Conservation (phyloP, 2,329 filamentous ascomycete species). For the Fusarium secorum region DNA sequence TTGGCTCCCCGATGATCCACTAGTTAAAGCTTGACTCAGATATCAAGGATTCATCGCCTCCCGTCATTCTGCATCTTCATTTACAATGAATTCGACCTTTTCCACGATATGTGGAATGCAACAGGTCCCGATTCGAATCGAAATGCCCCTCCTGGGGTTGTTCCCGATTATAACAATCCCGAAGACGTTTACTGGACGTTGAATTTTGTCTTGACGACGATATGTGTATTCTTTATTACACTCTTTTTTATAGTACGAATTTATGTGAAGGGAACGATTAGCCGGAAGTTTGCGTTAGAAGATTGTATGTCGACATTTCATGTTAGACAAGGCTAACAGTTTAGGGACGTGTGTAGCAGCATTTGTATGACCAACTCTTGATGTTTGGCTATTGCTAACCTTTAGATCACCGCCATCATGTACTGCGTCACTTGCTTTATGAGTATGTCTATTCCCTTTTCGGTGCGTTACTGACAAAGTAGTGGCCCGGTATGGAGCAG, state of each 20-base stretch:
- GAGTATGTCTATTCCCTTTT: constrained; percentile 7
- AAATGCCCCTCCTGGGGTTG: constrained; percentile 29
- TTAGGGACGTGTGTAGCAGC: constrained; percentile 30
- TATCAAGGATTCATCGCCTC: background rate
- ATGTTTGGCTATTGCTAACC: background rate
- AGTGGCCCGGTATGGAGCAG: constrained; percentile 33
- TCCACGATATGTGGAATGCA: constrained; percentile 35
- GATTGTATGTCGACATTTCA: constrained; percentile 21
- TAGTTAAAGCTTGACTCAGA: background rate
- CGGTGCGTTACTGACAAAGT: background rate
- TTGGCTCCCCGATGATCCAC: background rate
- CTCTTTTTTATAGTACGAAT: constrained; percentile 26
- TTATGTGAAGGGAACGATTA: constrained; percentile 28
- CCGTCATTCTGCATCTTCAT: background rate
- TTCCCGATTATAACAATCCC: constrained; percentile 24
- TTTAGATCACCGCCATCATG: constrained; percentile 10
- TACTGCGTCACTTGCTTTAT: constrained; percentile 22
- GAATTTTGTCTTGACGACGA: constrained; percentile 17
- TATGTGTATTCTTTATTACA: constrained; percentile 17
- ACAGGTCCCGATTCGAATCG: constrained; percentile 39
- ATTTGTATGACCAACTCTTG: constrained; percentile 14
- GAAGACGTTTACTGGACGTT: constrained; percentile 34
- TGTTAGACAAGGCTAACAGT: background rate
- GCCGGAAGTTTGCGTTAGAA: constrained; percentile 13
- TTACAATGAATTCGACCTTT: background rate